Conservation (phyloP, 768 basidiomycete species). For the Xerocomus potaroensis region DNA sequence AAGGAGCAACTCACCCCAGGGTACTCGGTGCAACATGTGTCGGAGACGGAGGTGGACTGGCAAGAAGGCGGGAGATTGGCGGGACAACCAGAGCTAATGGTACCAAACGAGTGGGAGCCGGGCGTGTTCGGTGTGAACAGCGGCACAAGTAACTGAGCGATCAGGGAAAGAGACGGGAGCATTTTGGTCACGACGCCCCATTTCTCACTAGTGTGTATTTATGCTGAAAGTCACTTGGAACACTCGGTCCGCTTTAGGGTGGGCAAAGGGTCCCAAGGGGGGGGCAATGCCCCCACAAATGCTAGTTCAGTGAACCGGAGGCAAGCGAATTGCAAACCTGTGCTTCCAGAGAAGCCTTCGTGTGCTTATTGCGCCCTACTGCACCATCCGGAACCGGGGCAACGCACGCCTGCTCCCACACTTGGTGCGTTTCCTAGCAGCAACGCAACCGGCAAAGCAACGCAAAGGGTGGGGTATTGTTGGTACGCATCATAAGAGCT, state of each 20-base stretch:
- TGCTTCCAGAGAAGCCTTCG: not conserved
- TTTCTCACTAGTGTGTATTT: conserved; percentile 4
- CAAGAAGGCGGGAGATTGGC: conserved; percentile 50
- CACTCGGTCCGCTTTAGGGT: not conserved
- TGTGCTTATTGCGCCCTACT: no score
- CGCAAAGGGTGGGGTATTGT: no score
- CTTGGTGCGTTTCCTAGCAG: not conserved
- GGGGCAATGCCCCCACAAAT: not conserved
- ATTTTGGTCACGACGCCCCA: conserved; percentile 7
- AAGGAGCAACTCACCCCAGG: conserved; percentile 49
- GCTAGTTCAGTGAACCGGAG: not conserved
- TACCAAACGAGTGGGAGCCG: conserved; percentile 28
- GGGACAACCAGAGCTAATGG: conserved; percentile 49
- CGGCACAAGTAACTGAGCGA: conserved; percentile 19
- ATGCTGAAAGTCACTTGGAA: not conserved
- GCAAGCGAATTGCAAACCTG: not conserved
- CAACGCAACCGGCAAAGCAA: not conserved
- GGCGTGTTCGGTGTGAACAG: conserved; percentile 17
- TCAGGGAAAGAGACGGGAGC: conserved; percentile 17
- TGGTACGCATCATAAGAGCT: no score
- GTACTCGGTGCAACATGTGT: conserved; percentile 61
- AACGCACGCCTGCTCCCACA: not conserved
- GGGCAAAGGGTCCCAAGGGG: not conserved
- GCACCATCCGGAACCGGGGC: no score
- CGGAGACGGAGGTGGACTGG: conserved; percentile 42